Percentiles rank a stretch among this genome's conserved stretches.
Conservation (phyloP, 176 grass and related monocot genomes). For the Elaeis guineensis region DNA sequence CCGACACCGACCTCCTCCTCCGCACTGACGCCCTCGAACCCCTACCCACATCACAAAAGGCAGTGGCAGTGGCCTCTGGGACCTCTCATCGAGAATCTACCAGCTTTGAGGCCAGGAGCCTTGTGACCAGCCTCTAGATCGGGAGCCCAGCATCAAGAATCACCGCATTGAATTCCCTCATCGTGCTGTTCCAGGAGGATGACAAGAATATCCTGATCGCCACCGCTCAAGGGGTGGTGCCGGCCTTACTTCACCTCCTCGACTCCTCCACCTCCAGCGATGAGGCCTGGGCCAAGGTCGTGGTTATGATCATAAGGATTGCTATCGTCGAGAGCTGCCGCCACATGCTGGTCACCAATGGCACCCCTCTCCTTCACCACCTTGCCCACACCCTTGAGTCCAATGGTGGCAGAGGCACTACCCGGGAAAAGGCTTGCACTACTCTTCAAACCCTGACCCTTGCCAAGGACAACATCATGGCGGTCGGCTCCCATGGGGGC, state of each 20-base stretch:
- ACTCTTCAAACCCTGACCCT: too few species aligned
- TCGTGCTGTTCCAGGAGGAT: slow-evolving; percentile 2
- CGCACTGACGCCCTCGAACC: slow-evolving; percentile 22
- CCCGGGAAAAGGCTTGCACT: slow-evolving; percentile 33
- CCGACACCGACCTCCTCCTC: slow-evolving; percentile 29
- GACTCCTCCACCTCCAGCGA: slow-evolving; percentile 4
- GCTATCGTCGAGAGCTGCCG: slow-evolving; percentile 18
- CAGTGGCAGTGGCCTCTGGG: slow-evolving; percentile 26
- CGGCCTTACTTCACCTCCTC: slow-evolving; percentile 11
- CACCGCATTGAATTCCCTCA: slow-evolving; percentile 5
- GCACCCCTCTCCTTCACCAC: slow-evolving; percentile 7
- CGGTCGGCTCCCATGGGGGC: slow-evolving; percentile 46
- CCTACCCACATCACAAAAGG: slow-evolving; percentile 28
- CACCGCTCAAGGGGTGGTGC: not conserved
- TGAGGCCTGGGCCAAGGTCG: slow-evolving; percentile 7
- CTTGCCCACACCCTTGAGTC: slow-evolving; percentile 19
- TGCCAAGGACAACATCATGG: slow-evolving; percentile 35
- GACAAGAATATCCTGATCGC: slow-evolving; percentile 12
- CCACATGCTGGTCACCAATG: slow-evolving; percentile 6
- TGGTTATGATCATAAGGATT: not conserved
- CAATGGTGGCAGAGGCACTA: slow-evolving; percentile 2
- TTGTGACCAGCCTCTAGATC: slow-evolving; percentile 23
- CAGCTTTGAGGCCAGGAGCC: slow-evolving; percentile 3
- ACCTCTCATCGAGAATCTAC: slow-evolving; percentile 5
- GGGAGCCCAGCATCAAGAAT: slow-evolving; percentile 13